Conservation (phyloP, 148 eudicot genomes). For the Nepenthes mirabilis region DNA sequence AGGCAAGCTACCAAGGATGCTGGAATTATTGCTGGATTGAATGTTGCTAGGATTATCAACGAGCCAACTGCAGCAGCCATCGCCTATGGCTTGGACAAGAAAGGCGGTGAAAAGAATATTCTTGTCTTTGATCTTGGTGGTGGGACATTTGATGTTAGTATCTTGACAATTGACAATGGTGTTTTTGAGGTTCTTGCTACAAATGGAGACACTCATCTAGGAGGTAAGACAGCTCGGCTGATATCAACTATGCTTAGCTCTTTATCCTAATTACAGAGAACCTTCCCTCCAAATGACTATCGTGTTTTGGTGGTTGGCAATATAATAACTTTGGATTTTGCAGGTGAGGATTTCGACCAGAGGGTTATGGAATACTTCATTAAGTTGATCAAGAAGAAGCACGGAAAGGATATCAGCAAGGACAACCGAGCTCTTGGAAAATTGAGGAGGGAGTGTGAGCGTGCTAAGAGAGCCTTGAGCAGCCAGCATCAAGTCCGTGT, state of each 20-base stretch:
- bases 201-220: constrained; percentile 66
- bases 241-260: no score
- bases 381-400: constrained; percentile 61
- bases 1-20: constrained; percentile 64
- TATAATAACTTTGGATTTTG: no score
- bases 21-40: constrained; percentile 48
- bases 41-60: constrained; percentile 49
- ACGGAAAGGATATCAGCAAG: constrained; percentile 67
- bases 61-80: constrained; percentile 67
- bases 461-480: constrained; percentile 68
- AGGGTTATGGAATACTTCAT: constrained; percentile 61
- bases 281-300: no score
- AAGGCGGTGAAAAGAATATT: constrained; percentile 58
- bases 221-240: constrained; percentile 3
- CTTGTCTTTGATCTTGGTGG: constrained; percentile 71
- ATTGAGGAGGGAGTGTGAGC: constrained; percentile 62
- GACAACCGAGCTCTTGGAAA: constrained; percentile 68
- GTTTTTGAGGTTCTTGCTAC: constrained; percentile 60
- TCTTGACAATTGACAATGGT: constrained; percentile 57
- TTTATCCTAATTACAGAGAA: no score
- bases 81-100: constrained; percentile 67
- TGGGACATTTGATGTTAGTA: constrained; percentile 58
- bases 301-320: no score
- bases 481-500: constrained; percentile 80
- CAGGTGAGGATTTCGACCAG: constrained; percentile 64